These are phyloP conservation scores for Scutellaria minor DNA, from an alignment of 257 asterid genomes.

Conservation along the genomic window DNA sequence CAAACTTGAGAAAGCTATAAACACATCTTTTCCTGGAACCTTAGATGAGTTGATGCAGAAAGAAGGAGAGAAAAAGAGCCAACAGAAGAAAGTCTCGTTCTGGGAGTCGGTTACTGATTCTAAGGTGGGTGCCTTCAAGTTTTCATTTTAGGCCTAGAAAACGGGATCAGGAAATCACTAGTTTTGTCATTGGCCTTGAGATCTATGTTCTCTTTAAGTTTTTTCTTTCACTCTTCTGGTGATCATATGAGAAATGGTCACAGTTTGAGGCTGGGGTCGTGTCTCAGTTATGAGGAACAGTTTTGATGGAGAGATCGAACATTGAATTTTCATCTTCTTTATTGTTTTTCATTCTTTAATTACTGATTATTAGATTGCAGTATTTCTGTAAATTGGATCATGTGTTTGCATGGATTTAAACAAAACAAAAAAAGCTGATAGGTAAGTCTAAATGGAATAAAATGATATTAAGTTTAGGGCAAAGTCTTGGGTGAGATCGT, in stretches of 20 bases:
- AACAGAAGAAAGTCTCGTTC: constrained; percentile 67
- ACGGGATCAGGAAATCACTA: background rate
- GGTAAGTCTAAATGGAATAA: no score
- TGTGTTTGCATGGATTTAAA: no score
- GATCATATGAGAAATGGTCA: background rate
- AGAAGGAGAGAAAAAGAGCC: constrained; percentile 64
- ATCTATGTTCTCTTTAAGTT: background rate
- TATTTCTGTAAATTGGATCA: background rate
- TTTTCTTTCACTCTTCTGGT: constrained; percentile 3
- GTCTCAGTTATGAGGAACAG: background rate
- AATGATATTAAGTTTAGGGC: no score
- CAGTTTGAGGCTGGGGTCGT: background rate
- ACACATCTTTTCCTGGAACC: constrained; percentile 68
- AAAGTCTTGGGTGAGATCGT: no score
- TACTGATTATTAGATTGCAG: background rate
- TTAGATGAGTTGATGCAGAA: constrained; percentile 53
- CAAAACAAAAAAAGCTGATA: no score
- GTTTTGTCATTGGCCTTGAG: background rate
- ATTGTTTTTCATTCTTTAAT: background rate
- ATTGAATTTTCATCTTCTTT: constrained; percentile 5
- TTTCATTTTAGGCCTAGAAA: constrained; percentile 55
- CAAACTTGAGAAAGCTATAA: constrained; percentile 75
- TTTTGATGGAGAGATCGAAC: background rate
- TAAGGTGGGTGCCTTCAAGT: constrained; percentile 86
- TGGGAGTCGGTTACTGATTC: constrained; percentile 91